phyloP scores from a whole-genome alignment of 2,329 filamentous ascomycete species.

The Dactylonectria macrodidyma region DNA sequence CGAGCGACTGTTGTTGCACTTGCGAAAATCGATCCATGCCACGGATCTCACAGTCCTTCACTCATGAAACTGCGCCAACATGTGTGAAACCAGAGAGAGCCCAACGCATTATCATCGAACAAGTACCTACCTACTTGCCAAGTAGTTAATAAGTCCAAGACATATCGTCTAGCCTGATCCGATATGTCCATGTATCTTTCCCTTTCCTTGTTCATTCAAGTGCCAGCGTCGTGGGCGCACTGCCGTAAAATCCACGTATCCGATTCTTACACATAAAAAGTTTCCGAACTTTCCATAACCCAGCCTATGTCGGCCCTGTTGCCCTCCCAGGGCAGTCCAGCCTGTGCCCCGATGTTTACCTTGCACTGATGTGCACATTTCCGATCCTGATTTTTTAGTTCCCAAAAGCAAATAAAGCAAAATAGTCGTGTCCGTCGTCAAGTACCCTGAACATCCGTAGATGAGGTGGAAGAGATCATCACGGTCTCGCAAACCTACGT shows the following conservation, averaged over 20 bases:
- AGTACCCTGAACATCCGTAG: not conserved
- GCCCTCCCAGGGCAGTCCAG: conserved; percentile 24
- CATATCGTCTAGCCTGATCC: no score
- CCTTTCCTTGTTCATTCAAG: not conserved
- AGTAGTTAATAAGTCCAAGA: not conserved
- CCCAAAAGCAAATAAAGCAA: conserved; percentile 12
- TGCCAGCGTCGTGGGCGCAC: not conserved
- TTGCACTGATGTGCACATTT: conserved; percentile 10
- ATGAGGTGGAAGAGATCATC: not conserved
- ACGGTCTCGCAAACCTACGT: not conserved
- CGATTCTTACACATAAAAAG: conserved; percentile 1
- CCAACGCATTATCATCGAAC: not conserved
- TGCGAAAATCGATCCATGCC: not conserved
- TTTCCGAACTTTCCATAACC: not conserved
- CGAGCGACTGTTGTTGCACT: not conserved
- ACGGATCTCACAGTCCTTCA: not conserved
- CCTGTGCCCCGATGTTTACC: conserved; percentile 18
- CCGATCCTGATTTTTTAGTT: conserved; percentile 22
- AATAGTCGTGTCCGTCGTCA: conserved; percentile 8
- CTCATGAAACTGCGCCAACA: not conserved
- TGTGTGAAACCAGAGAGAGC: not conserved
- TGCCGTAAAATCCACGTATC: not conserved
- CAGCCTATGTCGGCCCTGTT: conserved; percentile 3
- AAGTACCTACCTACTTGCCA: not conserved
- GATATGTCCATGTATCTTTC: not conserved